These are phyloP conservation scores for Phyllosticta capitalensis DNA, from an alignment of 2,329 filamentous ascomycete species.

Conservation along the genomic window DNA sequence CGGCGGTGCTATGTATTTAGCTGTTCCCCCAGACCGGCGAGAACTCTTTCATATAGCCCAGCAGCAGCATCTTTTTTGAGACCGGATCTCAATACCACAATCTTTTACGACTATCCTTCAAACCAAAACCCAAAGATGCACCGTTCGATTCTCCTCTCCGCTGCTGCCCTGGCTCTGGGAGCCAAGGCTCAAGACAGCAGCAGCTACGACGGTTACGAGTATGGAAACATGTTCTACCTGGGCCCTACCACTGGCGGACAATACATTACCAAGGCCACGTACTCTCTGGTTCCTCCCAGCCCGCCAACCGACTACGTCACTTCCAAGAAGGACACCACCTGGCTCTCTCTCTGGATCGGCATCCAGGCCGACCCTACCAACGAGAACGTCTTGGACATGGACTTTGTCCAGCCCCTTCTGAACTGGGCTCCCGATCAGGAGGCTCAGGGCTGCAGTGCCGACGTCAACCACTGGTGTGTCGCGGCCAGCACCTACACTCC, in stretches of 20 bases:
- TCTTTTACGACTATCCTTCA: too few species aligned
- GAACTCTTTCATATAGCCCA: background rate
- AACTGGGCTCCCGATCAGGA: constrained; percentile 8
- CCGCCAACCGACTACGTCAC: constrained; percentile 7
- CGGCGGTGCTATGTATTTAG: background rate
- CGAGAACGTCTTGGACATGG: constrained; percentile 8
- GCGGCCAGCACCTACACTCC: constrained; percentile 11
- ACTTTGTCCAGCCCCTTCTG: constrained; percentile 12
- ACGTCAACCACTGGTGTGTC: constrained; percentile 12
- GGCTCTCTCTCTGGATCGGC: constrained; percentile 11
- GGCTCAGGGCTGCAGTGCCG: background rate
- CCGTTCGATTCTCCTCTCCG: background rate
- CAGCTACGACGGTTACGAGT: constrained; percentile 7
- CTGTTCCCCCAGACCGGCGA: background rate
- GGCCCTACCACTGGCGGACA: constrained; percentile 10
- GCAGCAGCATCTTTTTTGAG: background rate
- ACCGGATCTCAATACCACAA: background rate
- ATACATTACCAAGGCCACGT: constrained; percentile 13
- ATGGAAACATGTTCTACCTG: constrained; percentile 13
- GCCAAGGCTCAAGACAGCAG: background rate
- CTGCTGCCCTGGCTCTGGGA: background rate
- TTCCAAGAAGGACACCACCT: background rate
- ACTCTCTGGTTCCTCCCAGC: constrained; percentile 6
- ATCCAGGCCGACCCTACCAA: constrained; percentile 5
- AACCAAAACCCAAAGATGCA: too few species aligned